Conservation (phyloP, 169 alveolate species). For the Condylostoma magnum region DNA sequence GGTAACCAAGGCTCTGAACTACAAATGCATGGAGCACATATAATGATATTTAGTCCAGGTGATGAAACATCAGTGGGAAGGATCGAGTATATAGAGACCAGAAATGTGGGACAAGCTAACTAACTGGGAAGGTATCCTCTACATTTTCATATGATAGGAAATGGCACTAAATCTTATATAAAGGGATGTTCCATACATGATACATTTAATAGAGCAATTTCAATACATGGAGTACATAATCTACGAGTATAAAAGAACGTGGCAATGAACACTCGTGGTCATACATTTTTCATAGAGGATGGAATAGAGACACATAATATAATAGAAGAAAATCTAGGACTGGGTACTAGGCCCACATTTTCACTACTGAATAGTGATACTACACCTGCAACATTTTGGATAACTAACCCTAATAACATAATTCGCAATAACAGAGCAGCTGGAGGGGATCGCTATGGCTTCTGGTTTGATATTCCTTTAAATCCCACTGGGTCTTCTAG, state of each 20-base stretch:
- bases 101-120: slow-evolving; percentile 63
- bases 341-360: slow-evolving; percentile 35
- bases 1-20: slow-evolving; percentile 50
- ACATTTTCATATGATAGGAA: slow-evolving; percentile 69
- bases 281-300: slow-evolving; percentile 76
- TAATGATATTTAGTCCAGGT: slow-evolving; percentile 55
- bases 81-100: slow-evolving; percentile 53
- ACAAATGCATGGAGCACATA: slow-evolving; percentile 58
- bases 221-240: slow-evolving; percentile 64
- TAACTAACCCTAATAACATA: slow-evolving; percentile 62
- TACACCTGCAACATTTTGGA: slow-evolving; percentile 74
- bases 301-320: slow-evolving; percentile 67
- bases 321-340: slow-evolving; percentile 48
- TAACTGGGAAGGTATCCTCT: slow-evolving; percentile 70
- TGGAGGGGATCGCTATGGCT: slow-evolving; percentile 70
- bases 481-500: slow-evolving; percentile 66
- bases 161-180: slow-evolving; percentile 52
- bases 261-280: slow-evolving; percentile 67
- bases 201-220: slow-evolving; percentile 56
- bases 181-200: slow-evolving; percentile 57
- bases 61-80: slow-evolving; percentile 55
- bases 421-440: slow-evolving; percentile 60
- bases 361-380: slow-evolving; percentile 63
- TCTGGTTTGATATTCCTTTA: slow-evolving; percentile 56
- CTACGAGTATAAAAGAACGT: slow-evolving; percentile 55